Base-by-base conservation (phyloP, 2,329 filamentous ascomycete species). In the Coniochaeta prunicola region DNA sequence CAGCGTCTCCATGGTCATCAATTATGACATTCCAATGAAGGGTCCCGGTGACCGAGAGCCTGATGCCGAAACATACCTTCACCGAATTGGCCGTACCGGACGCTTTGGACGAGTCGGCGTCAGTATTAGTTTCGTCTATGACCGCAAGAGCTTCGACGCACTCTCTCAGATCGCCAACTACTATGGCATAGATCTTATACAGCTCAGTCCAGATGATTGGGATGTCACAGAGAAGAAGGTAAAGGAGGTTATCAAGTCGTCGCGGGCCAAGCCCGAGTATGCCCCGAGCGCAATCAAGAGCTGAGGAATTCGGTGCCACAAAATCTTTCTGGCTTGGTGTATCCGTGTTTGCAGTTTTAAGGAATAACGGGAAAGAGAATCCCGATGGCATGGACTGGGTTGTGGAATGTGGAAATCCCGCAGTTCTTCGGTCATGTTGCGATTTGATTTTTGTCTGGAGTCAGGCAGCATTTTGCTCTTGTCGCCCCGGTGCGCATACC, bases 71-170 rank as follows among this genome's bases (percentile, higher is more conserved):
- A 99, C 94, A 0, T 99, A 99, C 70, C 88, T 99, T 55, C 94
- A 99, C 80, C 90, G 94, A 71, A 99, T 99, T 67, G 94, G 94
- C 62, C 91, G 94, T 69, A 99, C 94, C 15, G 94, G 94, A 63
- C 90, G 94, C 65, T 99, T 99, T 68, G 94, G 94, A 59, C 92
- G 93, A 72, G 92, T 97, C 34, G 94, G 94, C 68, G 94, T 97
- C 66, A 92, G 91, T 60, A 92, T 99, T 70, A 96, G 89, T 64
- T 97, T 99, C 67, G 91, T 99, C 57, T 90, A 92, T 66, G 92
- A 96, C 75, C 85, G 87, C 70, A 84, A 83, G 65, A 94, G 91
- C 72, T 97, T 87, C 81, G 73, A 84, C 50, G 89, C 90, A 66
- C 83, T 99, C 54, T 85, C 86, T 65, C 76, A 83, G n/a, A 99